Percentiles rank a stretch among this genome's conserved stretches.
Evolutionary conservation across 106 monocot genomes (phyloP).

Genomic region (Acorus calamus): DNA sequence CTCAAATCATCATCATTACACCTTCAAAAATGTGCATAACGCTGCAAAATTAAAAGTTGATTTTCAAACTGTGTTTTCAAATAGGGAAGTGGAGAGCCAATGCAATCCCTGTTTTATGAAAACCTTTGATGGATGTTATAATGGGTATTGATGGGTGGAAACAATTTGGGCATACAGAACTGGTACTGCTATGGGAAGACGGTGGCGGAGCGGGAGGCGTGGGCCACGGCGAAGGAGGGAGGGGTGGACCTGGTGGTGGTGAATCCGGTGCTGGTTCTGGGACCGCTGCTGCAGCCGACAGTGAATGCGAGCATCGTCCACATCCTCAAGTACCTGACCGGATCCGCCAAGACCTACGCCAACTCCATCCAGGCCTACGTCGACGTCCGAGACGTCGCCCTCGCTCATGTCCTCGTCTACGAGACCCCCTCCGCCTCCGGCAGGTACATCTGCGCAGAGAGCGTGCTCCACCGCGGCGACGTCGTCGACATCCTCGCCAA

Average conservation of each 20-base stretch:
- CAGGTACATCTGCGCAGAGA: conserved; percentile 37
- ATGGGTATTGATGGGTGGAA: not conserved
- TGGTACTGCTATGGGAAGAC: conserved; percentile 43
- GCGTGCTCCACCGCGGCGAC: conserved; percentile 57
- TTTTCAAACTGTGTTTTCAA: no score
- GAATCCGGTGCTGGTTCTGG: conserved; percentile 36
- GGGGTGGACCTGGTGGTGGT: conserved; percentile 37
- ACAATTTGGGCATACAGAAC: conserved; percentile 10
- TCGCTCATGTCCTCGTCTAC: conserved; percentile 42
- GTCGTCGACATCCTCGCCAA: conserved; percentile 49
- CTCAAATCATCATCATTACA: no score
- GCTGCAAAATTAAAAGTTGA: no score
- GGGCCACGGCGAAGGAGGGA: conserved; percentile 21
- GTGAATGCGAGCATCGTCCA: conserved; percentile 36
- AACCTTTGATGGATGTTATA: no score
- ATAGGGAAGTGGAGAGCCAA: no score
- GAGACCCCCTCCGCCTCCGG: conserved; percentile 25
- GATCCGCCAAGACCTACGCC: conserved; percentile 31
- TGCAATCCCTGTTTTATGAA: no score
- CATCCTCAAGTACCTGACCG: conserved; percentile 39
- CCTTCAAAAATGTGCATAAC: no score
- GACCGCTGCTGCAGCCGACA: conserved; percentile 37
- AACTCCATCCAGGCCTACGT: conserved; percentile 58
- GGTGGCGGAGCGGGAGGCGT: conserved; percentile 35
- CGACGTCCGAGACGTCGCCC: conserved; percentile 60